Percentiles rank a stretch among this genome's conserved stretches.
These are phyloP conservation scores for Circinella minor DNA, from an alignment of 371 early-diverging fungal species.

Conservation along the genomic window DNA sequence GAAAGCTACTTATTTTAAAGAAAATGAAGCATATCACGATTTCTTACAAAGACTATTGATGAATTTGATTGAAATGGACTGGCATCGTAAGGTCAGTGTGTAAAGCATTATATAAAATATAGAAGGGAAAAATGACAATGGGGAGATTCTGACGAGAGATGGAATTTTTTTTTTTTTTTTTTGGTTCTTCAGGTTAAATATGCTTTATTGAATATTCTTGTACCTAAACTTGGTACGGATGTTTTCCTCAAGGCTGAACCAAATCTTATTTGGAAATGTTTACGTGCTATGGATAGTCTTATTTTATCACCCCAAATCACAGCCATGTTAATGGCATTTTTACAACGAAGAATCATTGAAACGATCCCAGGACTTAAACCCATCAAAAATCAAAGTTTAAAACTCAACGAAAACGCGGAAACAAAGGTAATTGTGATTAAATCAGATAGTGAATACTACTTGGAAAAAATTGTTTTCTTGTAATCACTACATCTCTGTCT, in stretches of 20 bases:
- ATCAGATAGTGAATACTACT: too few relatives aligned
- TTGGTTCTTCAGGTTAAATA: conserved; percentile 58
- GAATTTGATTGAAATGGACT: conserved; percentile 58
- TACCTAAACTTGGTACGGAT: conserved; percentile 61
- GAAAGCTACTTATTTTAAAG: conserved; percentile 34
- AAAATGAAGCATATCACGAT: conserved; percentile 34
- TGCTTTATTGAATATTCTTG: conserved; percentile 68
- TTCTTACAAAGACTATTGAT: conserved; percentile 48
- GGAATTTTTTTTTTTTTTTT: background rate
- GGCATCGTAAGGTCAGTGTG: conserved; percentile 56
- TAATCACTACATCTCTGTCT: background rate
- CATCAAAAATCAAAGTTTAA: conserved; percentile 43
- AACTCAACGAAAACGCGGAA: conserved; percentile 25
- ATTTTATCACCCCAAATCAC: conserved; percentile 72
- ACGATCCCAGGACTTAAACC: conserved; percentile 36
- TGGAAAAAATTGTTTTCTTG: too few relatives aligned
- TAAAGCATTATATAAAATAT: too few relatives aligned
- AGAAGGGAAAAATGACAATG: too few relatives aligned
- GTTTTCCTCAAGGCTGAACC: conserved; percentile 58
- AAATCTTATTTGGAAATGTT: conserved; percentile 58
- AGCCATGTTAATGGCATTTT: conserved; percentile 33
- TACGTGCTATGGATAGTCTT: conserved; percentile 67
- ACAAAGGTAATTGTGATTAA: conserved; percentile 9
- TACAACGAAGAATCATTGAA: conserved; percentile 43
- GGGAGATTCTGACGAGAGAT: background rate